Evolutionary conservation across 1,284 basidiomycete genomes (phyloP).

Genomic region (Leccinum subatratum): DNA sequence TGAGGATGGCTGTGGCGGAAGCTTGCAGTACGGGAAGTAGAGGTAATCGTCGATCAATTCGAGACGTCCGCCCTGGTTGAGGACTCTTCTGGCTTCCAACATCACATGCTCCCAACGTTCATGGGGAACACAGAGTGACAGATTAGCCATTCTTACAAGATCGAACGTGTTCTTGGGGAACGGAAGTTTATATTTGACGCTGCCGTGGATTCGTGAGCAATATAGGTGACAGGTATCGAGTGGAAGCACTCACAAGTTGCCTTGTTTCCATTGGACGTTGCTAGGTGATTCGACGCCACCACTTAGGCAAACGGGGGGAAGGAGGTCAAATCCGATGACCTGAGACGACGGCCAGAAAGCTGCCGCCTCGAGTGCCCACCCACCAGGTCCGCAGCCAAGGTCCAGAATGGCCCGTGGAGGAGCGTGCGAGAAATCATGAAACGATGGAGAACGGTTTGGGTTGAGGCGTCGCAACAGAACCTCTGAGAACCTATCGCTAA

Average conservation of each 20-base stretch:
- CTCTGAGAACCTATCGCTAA: constrained; percentile 55
- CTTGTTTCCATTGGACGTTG: constrained; percentile 53
- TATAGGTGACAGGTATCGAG: constrained; percentile 1
- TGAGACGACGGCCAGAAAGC: constrained; percentile 52
- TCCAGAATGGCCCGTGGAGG: constrained; percentile 59
- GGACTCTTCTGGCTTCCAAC: constrained; percentile 54
- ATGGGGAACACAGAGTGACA: constrained; percentile 55
- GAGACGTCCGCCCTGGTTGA: constrained; percentile 55
- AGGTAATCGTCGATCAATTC: constrained; percentile 71
- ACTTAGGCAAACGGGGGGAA: constrained; percentile 43
- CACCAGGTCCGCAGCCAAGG: constrained; percentile 65
- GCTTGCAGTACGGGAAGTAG: constrained; percentile 51
- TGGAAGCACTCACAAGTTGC: constrained; percentile 56
- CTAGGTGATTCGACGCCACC: constrained; percentile 32
- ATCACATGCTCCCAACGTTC: constrained; percentile 56
- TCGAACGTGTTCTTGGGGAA: constrained; percentile 62
- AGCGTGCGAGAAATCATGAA: constrained; percentile 50
- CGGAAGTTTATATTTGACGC: constrained; percentile 51
- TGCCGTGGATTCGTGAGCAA: constrained; percentile 29
- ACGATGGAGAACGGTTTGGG: constrained; percentile 49
- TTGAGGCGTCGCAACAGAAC: constrained; percentile 50
- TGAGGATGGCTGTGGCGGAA: constrained; percentile 15
- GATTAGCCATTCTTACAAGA: constrained; percentile 63
- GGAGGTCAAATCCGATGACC: constrained; percentile 62
- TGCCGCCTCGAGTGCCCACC: constrained; percentile 61